Evolutionary conservation across 805 yeast species (phyloP).

Genomic region (Nakazawaea peltata): DNA sequence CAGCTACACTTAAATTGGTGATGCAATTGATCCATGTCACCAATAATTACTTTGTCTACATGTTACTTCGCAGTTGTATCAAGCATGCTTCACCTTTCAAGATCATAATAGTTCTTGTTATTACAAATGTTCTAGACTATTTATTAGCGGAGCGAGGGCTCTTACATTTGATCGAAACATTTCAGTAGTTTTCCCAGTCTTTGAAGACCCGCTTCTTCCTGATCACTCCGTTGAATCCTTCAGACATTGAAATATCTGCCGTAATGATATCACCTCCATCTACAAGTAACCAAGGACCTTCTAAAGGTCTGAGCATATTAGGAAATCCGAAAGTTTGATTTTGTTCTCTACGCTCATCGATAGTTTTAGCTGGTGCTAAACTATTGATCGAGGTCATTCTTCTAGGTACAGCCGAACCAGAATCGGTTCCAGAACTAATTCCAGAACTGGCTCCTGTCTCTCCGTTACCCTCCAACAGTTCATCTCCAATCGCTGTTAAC

Average conservation of each 20-base stretch:
- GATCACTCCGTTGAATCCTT: constrained; percentile 20
- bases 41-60: constrained; percentile 7
- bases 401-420: not conserved
- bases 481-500: constrained; percentile 6
- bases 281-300: constrained; percentile 78
- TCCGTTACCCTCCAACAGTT: not conserved
- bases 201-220: constrained; percentile 16
- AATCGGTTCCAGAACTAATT: not conserved
- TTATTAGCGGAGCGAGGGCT: not conserved
- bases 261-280: constrained; percentile 48
- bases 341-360: constrained; percentile 72
- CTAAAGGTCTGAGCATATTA: constrained; percentile 55
- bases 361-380: constrained; percentile 32
- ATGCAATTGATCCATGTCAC: constrained; percentile 12
- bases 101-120: not conserved
- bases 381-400: not conserved
- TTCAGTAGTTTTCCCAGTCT: constrained; percentile 10
- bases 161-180: not conserved
- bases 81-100: not conserved
- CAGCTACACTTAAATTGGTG: constrained; percentile 41
- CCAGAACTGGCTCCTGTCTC: not conserved
- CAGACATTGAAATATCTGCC: constrained; percentile 35
- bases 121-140: not conserved
- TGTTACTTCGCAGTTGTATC: constrained; percentile 4
- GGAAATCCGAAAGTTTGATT: constrained; percentile 75